Evolutionary conservation across 495 filamentous ascomycete species (phyloP), one percentile per base, ranked within the genome.

Genomic region (Lepidopterella palustris): DNA sequence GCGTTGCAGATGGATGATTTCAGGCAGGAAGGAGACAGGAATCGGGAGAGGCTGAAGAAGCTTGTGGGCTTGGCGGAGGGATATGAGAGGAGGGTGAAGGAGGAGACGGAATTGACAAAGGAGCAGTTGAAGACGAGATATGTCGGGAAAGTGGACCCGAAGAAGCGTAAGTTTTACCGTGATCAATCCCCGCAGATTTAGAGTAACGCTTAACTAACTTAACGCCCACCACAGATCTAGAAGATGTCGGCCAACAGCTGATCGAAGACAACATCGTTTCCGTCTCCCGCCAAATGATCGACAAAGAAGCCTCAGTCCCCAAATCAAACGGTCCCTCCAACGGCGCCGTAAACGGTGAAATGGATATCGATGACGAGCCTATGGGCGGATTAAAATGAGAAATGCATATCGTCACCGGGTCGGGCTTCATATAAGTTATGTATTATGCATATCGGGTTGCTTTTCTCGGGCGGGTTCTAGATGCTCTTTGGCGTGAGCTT

Each of bases 221-320:
- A 55, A 28, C 0, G 54, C 25, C 5, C 45, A 35, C 24, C 18
- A 53, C 65, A 86, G 83, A 98, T 72, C 78, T 98, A 69, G 93
- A 97, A 74, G 90, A 95, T 67, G 85, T 98, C 56, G 93, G 95
- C 59, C 92, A 96, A 75, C 84, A 89, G 67, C 82, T 97, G 57
- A 97, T 98, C 67, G 93, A 98, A 76, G 92, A 97, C 78, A 98
- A 98, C 73, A 97, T 98, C 57, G 93, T 98, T 4, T 88, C 90
- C 5, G 91, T 97, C 4, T 92, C 91, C 53, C 81, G 92, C 63
- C 91, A 97, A 74, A 97, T 98, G 93, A 97, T 98, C 64, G 95
- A 97, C 77, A 98, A 97, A 76, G 95, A 97, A 71, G 93, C 93
- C 11, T 90, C 80, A 6, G 78, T 84, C 58, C 82, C 84, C 21